Percentiles rank a stretch among this genome's conserved stretches.
These are phyloP conservation scores for Aphanomyces euteiches DNA, from an alignment of 352 stramenopile genomes.

Conservation along the genomic window DNA sequence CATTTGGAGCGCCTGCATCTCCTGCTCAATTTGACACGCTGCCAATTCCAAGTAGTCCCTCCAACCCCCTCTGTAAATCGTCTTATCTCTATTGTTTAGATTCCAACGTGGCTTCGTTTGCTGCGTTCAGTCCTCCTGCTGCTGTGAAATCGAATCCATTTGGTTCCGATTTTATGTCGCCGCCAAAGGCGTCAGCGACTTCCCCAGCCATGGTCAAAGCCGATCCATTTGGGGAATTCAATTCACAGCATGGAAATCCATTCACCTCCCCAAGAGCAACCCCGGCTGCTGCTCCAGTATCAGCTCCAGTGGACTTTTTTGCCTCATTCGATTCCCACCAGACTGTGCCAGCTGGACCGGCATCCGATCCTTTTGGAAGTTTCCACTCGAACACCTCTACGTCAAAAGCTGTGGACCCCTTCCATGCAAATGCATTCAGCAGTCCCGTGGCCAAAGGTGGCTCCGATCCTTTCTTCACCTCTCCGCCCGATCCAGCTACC, in stretches of 20 bases:
- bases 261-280: no score
- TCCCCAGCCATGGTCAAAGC: background rate
- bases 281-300: no score
- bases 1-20: constrained; percentile 39
- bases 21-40: constrained; percentile 4
- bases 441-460: no score
- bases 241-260: background rate
- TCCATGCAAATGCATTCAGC: background rate
- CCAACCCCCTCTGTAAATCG: no score
- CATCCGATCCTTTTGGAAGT: background rate
- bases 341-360: no score
- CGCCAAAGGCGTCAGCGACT: background rate
- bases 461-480: no score
- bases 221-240: constrained; percentile 15
- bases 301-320: no score
- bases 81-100: background rate
- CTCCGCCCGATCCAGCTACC: no score
- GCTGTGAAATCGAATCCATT: constrained; percentile 2
- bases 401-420: background rate
- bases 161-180: background rate
- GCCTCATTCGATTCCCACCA: no score
- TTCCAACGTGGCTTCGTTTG: constrained; percentile 44
- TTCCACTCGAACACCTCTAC: background rate
- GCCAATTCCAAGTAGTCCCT: no score
- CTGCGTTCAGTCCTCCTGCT: constrained; percentile 33